Percentiles rank a stretch among this genome's conserved stretches.
phyloP scores from a whole-genome alignment of 345 rosid genomes.

The Jatropha curcas region DNA sequence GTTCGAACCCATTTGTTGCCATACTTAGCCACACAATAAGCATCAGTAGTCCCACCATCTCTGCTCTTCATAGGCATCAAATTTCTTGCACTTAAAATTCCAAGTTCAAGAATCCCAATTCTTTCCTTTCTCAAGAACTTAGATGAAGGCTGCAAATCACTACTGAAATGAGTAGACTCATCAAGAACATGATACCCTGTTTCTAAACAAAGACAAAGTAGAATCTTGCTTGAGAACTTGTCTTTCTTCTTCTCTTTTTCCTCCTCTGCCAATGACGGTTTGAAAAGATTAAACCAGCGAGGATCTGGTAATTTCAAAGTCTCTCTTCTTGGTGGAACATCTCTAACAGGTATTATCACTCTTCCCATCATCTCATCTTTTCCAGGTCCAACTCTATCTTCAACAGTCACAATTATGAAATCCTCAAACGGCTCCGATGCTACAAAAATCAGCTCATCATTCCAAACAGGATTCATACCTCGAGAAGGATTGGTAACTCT shows the following conservation, averaged over 20 bases:
- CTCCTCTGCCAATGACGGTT: slow-evolving; percentile 19
- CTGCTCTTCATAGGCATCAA: slow-evolving; percentile 31
- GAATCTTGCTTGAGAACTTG: slow-evolving; percentile 35
- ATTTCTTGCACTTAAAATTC: slow-evolving; percentile 34
- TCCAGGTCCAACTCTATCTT: slow-evolving; percentile 31
- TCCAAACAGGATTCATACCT: slow-evolving; percentile 27
- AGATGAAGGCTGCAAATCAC: slow-evolving; percentile 38
- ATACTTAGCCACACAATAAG: slow-evolving; percentile 35
- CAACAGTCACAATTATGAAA: slow-evolving; percentile 24
- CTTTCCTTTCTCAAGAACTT: slow-evolving; percentile 31
- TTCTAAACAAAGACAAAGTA: slow-evolving; percentile 23
- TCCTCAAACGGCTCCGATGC: slow-evolving; percentile 39
- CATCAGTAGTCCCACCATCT: slow-evolving; percentile 32
- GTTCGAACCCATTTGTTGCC: slow-evolving; percentile 41
- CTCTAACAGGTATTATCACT: slow-evolving; percentile 15
- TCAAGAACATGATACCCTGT: slow-evolving; percentile 40
- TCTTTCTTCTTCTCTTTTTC: slow-evolving; percentile 31
- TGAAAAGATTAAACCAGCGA: slow-evolving; percentile 24
- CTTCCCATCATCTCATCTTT: slow-evolving; percentile 31
- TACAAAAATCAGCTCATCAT: slow-evolving; percentile 33
- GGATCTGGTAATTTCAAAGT: slow-evolving; percentile 28
- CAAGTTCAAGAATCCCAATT: slow-evolving; percentile 36
- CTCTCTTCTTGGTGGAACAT: slow-evolving; percentile 17
- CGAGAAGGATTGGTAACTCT: slow-evolving; percentile 17
- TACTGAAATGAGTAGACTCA: slow-evolving; percentile 35